phyloP scores from a whole-genome alignment of 495 filamentous ascomycete genomes.

The Penicillium angulare region DNA sequence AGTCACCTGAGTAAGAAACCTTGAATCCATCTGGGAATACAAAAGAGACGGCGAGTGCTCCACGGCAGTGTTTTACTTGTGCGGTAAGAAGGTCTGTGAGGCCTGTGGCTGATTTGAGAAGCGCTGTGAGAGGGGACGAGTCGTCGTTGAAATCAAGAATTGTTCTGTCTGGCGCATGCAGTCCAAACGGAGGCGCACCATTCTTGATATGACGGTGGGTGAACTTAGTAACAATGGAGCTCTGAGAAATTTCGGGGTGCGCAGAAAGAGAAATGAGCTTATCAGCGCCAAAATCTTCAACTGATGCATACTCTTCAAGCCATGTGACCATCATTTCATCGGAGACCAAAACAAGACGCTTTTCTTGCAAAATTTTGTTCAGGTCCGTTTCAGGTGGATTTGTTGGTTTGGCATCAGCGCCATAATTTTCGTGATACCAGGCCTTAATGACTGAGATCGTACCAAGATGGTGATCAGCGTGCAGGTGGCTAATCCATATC shows the following conservation, averaged over 20 bases:
- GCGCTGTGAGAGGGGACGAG: constrained; percentile 25
- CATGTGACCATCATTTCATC: constrained; percentile 65
- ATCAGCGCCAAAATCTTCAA: constrained; percentile 75
- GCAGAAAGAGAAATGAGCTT: constrained; percentile 51
- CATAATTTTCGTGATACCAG: constrained; percentile 61
- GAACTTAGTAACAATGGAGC: constrained; percentile 23
- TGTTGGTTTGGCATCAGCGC: constrained; percentile 18
- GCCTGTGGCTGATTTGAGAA: constrained; percentile 42
- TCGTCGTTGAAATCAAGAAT: constrained; percentile 27
- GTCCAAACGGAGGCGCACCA: constrained; percentile 29
- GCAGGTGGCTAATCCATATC: constrained; percentile 93
- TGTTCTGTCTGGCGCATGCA: constrained; percentile 15
- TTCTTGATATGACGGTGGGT: constrained; percentile 29
- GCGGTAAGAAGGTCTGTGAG: constrained; percentile 50
- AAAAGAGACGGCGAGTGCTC: constrained; percentile 71
- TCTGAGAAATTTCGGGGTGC: constrained; percentile 10
- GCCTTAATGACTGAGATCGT: constrained; percentile 73
- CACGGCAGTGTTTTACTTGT: constrained; percentile 71
- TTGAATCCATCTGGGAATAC: constrained; percentile 80
- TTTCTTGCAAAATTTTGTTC: constrained; percentile 38
- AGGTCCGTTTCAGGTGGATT: constrained; percentile 30
- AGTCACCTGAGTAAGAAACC: constrained; percentile 90
- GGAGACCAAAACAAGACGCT: constrained; percentile 59
- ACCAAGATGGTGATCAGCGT: constrained; percentile 96
- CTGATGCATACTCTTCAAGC: constrained; percentile 70